Base-by-base conservation (phyloP, 1,284 basidiomycete genomes). In the Trametes sp. region DNA sequence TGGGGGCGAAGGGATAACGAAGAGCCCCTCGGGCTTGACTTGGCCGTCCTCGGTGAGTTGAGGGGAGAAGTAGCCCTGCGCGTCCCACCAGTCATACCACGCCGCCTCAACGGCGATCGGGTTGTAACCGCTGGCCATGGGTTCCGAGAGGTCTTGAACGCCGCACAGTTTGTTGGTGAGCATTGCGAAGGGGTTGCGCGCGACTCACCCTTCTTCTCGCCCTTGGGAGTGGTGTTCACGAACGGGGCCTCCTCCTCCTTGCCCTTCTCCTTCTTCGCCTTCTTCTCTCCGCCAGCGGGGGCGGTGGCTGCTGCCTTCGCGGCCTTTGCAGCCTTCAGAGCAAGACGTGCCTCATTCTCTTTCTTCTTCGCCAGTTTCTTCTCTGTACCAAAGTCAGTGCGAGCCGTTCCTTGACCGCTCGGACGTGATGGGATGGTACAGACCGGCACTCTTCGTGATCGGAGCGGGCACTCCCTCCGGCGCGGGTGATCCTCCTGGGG, bases 51-150 rank as follows among this genome's bases (percentile, higher is more conserved):
- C 70, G 10, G 83, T 81, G 66, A 89, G 80, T 62, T 88, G 84
- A 1, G 98, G 98, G 69, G 89, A 84, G 84, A 98, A 99, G 84
- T 91, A 98, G 13, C 94, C 94, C 75, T 93, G 84, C 29, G 89
- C 86, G 59, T 90, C 83, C 98, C 98, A 99, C 98, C 98, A 99
- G 72, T 97, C 95, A 75, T 98, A 99, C 95, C 98, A 98, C 11
- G 95, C 92, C 7, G 96, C 86, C 77, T 99, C 98, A 66, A 99
- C 92, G 56, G 95, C 94, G 68, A 93, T 89, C 13, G 97, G 98
- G 76, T 99, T 97, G 81, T 98, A 99, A 5, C 93, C 93, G 33
- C 85, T 84, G 13, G 92, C 86, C 91, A 98, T 96, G 7, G 95
- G 93, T 67, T 90, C 84, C 3, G 92, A 88, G 63, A 98, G 83